Conservation (phyloP, 1,284 basidiomycete genomes). For the Hypsizygus ulmarius region DNA sequence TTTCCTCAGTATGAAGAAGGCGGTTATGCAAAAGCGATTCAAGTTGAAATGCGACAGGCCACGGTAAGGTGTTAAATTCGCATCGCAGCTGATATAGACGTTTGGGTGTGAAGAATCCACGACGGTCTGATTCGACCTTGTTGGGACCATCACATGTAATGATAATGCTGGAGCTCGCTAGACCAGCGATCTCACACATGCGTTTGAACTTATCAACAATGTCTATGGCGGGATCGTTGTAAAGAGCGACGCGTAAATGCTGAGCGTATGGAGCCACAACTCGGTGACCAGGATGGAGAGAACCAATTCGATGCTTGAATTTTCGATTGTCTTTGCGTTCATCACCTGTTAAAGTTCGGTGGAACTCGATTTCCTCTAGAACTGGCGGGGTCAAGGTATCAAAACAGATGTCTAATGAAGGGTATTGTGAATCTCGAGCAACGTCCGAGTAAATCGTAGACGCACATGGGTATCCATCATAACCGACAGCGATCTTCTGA, state of each 20-base stretch:
- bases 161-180: conserved; percentile 34
- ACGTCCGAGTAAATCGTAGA: neutral
- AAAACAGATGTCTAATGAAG: conserved; percentile 57
- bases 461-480: conserved; percentile 48
- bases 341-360: conserved; percentile 45
- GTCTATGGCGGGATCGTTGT: conserved; percentile 37
- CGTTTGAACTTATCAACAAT: conserved; percentile 44
- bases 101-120: conserved; percentile 48
- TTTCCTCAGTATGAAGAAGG: conserved; percentile 53
- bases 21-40: conserved; percentile 62
- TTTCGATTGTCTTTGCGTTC: conserved; percentile 37
- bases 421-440: neutral
- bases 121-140: conserved; percentile 45
- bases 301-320: conserved; percentile 53
- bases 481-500: conserved; percentile 54
- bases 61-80: conserved; percentile 45
- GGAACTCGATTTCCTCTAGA: conserved; percentile 58
- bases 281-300: conserved; percentile 51
- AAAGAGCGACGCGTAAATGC: conserved; percentile 60
- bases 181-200: conserved; percentile 53
- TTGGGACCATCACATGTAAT: conserved; percentile 24
- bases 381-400: conserved; percentile 59
- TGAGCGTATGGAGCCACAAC: conserved; percentile 61
- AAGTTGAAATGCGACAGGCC: conserved; percentile 68
- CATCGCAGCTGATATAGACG: conserved; percentile 43